Evolutionary conservation across 345 rosid species (phyloP).

Genomic region (Fremontodendron californicum): DNA sequence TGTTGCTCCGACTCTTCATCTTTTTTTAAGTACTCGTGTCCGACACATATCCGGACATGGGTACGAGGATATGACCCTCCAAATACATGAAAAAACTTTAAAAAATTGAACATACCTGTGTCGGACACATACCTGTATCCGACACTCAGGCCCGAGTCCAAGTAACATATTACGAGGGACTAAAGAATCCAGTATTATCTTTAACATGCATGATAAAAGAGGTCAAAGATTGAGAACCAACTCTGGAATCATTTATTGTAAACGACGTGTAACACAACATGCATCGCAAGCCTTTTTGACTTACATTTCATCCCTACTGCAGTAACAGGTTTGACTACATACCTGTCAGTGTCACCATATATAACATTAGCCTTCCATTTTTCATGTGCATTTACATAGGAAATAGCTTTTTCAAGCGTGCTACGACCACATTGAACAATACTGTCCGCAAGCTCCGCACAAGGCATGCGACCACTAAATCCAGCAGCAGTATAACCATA

Average conservation of each 20-base stretch:
- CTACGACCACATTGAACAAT: constrained; percentile 97
- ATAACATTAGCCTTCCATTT: constrained; percentile 83
- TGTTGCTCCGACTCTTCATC: too few relatives aligned
- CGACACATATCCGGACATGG: too few relatives aligned
- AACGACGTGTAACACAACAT: neutral
- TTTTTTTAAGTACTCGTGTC: too few relatives aligned
- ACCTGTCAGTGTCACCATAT: constrained; percentile 99
- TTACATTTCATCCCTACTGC: neutral
- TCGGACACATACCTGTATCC: too few relatives aligned
- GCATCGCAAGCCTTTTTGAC: neutral
- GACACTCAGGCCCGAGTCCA: too few relatives aligned
- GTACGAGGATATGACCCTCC: too few relatives aligned
- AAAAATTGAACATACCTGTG: too few relatives aligned
- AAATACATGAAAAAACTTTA: too few relatives aligned
- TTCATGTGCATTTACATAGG: constrained; percentile 64
- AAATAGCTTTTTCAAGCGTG: constrained; percentile 88
- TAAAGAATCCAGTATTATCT: neutral
- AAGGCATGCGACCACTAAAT: constrained; percentile 99
- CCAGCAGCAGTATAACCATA: constrained; percentile 99
- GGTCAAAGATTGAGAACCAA: neutral
- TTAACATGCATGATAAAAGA: neutral
- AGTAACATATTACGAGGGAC: neutral
- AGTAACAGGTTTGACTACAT: constrained; percentile 7
- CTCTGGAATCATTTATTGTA: neutral
- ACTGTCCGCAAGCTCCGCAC: constrained; percentile 99